Conservation (phyloP, 306 rosid genomes). For the Quercus berberidifolia region DNA sequence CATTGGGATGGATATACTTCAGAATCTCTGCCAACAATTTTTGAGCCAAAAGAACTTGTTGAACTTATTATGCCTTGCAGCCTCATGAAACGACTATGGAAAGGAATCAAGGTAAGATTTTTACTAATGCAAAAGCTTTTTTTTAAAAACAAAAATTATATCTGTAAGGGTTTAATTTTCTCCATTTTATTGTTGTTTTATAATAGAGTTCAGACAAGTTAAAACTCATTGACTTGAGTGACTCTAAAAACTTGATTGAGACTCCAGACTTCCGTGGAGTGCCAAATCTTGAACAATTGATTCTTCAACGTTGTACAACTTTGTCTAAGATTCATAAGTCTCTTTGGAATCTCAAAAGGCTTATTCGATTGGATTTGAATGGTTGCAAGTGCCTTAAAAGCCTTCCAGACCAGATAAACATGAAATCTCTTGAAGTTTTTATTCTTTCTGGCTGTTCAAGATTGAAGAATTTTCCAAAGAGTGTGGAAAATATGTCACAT, state of each 20-base stretch:
- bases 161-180: too few species aligned
- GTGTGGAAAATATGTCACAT: not conserved
- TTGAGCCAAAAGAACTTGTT: constrained; percentile 17
- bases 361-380: not conserved
- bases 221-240: not conserved
- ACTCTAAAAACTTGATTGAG: constrained; percentile 4
- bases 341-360: constrained; percentile 9
- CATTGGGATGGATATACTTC: constrained; percentile 11
- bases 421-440: not conserved
- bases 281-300: constrained; percentile 9
- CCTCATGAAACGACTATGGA: not conserved
- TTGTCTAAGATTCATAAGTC: constrained; percentile 7
- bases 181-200: not conserved
- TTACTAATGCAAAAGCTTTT: too few species aligned
- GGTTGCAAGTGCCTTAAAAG: constrained; percentile 12
- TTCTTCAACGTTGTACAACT: constrained; percentile 7
- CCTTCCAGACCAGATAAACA: not conserved
- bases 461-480: not conserved
- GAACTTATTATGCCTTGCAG: not conserved
- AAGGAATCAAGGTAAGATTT: not conserved
- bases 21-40: constrained; percentile 1
- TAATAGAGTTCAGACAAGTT: not conserved
- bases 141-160: too few species aligned
- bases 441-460: constrained; percentile 15
- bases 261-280: not conserved